phyloP scores from a whole-genome alignment of 2,329 filamentous ascomycete species.

The Amphichorda felina region DNA sequence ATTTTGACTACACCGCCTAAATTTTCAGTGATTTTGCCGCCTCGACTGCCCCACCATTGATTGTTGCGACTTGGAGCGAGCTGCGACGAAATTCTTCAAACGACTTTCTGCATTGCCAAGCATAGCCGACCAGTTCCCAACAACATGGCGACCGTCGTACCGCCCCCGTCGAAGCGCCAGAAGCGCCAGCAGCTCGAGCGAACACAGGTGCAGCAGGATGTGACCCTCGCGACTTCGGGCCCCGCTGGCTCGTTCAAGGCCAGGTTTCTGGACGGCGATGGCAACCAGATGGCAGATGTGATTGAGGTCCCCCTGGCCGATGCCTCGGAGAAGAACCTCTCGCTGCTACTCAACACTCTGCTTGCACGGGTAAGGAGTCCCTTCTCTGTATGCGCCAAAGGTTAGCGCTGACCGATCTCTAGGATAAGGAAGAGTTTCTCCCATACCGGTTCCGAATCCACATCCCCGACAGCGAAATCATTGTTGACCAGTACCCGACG shows the following conservation, averaged over 20 bases:
- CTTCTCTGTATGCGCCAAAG: background rate
- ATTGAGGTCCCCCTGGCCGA: slow-evolving; percentile 69
- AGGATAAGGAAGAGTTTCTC: slow-evolving; percentile 46
- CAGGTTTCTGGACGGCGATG: slow-evolving; percentile 75
- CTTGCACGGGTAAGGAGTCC: slow-evolving; percentile 52
- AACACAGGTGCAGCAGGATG: slow-evolving; percentile 63
- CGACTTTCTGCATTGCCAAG: background rate
- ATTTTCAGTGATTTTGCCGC: slow-evolving; percentile 11
- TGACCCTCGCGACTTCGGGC: slow-evolving; percentile 53
- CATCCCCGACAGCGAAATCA: slow-evolving; percentile 37
- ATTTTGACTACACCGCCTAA: slow-evolving; percentile 17
- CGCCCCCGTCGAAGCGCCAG: slow-evolving; percentile 83
- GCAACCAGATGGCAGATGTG: slow-evolving; percentile 59
- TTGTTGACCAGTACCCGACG: slow-evolving; percentile 43
- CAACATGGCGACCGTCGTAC: slow-evolving; percentile 66
- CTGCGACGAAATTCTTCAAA: background rate
- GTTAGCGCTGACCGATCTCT: slow-evolving; percentile 1
- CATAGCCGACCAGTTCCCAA: slow-evolving; percentile 2
- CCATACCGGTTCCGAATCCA: slow-evolving; percentile 51
- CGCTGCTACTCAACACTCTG: slow-evolving; percentile 74
- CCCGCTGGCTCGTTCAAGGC: slow-evolving; percentile 69
- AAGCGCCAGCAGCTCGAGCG: slow-evolving; percentile 63
- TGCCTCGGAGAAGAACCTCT: slow-evolving; percentile 80
- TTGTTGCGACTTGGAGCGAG: background rate
- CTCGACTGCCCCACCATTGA: slow-evolving; percentile 1